Evolutionary conservation across 176 grass and related monocot genomes (phyloP), one percentile per base, ranked within the genome.

Genomic region (Phragmites australis): DNA sequence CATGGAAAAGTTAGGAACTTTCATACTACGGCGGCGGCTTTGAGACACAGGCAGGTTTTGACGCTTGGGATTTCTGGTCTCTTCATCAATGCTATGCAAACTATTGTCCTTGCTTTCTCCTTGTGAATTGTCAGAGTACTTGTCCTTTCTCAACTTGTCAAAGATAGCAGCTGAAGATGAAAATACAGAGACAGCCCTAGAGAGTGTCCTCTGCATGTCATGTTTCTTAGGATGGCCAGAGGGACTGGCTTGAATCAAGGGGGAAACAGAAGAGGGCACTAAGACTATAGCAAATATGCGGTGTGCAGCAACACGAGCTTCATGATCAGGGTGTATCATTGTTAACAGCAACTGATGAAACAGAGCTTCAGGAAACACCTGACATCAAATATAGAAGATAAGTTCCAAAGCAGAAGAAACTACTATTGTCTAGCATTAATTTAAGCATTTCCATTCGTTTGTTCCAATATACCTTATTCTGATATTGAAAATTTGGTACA

Each of bases 131-230:
- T 93, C 90, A 42, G 86, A 84, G 74, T 69, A 37, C 48, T 90
- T 95, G 42, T 99, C 96, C 71, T 49, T 88, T 89, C 77, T 93
- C 41, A 99, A 65, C 82, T 99, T 99, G 76, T 95, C 96, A 88
- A 99, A 99, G 52, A 99, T 83, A 81, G 96, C 96, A 91, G 96
- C 93, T 59, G 96, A 99, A 86, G 96, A 99, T 79, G 96, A 99
- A 91, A 99, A 99, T 30, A 99, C 93, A 31, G 96, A 99, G 62
- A 99, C 96, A 47, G 93, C 93, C 81, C 96, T 90, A 41, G 96
- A 99, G 83, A 99, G 96, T 78, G 96, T 99, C 76, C 96, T 83
- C 69, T 89, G 93, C 84, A 99, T 88, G 58, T 99, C 90, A 84
- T 82, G 90, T 84, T 45, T 72, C 70, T 55, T 91, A 54, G 81